These are phyloP conservation scores for Extremus antarcticus DNA, from an alignment of 495 filamentous ascomycete genomes.

Conservation along the genomic window DNA sequence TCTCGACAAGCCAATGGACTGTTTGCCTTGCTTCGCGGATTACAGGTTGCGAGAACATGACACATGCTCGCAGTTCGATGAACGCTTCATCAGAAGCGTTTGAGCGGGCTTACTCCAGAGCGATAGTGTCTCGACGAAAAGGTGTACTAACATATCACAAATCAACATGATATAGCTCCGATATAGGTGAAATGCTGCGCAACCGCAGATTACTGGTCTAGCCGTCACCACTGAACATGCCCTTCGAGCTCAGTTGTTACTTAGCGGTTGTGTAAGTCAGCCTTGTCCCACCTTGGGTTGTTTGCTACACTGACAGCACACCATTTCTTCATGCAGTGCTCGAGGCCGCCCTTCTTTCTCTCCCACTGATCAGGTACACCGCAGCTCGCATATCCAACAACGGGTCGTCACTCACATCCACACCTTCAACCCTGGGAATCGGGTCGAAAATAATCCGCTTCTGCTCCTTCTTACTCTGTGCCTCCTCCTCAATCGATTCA, in stretches of 20 bases:
- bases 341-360: constrained; percentile 28
- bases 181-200: too few species aligned
- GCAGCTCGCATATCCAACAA: constrained; percentile 41
- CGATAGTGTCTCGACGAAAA: too few species aligned
- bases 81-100: too few species aligned
- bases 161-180: neutral
- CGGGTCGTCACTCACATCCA: constrained; percentile 41
- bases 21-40: too few species aligned
- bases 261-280: neutral
- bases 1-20: too few species aligned
- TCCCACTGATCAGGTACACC: constrained; percentile 44
- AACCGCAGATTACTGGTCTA: neutral
- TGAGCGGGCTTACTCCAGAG: too few species aligned
- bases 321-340: neutral
- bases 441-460: constrained; percentile 46
- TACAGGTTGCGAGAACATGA: too few species aligned
- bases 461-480: constrained; percentile 31
- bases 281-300: neutral
- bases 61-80: too few species aligned
- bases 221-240: neutral
- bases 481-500: constrained; percentile 29
- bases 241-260: neutral
- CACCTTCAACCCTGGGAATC: constrained; percentile 40
- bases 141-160: too few species aligned
- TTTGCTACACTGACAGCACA: neutral